phyloP scores from a whole-genome alignment of 345 rosid species.

The Hypericum androsaemum region DNA sequence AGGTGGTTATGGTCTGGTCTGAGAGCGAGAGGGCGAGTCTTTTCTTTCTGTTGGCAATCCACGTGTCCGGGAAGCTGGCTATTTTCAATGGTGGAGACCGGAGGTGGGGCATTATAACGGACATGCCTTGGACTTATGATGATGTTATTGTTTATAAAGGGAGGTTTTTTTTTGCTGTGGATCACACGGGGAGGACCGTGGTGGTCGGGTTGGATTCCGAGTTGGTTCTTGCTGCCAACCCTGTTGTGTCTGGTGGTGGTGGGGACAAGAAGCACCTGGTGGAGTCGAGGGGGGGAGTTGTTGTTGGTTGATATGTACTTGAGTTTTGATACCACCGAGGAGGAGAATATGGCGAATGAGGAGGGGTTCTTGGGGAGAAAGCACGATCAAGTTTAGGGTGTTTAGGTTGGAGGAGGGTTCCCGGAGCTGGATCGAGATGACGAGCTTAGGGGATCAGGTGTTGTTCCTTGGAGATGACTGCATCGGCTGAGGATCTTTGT shows the following conservation, averaged over 20 bases:
- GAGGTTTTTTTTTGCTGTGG: slow-evolving; percentile 57
- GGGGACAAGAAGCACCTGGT: slow-evolving; percentile 89
- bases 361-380: slow-evolving; percentile 45
- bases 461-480: slow-evolving; percentile 90
- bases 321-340: slow-evolving; percentile 46
- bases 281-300: slow-evolving; percentile 57
- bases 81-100: slow-evolving; percentile 48
- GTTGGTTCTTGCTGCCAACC: slow-evolving; percentile 25
- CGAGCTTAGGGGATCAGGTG: slow-evolving; percentile 40
- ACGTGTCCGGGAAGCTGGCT: slow-evolving; percentile 81
- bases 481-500: slow-evolving; percentile 37
- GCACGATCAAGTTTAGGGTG: slow-evolving; percentile 65
- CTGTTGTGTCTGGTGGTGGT: slow-evolving; percentile 69
- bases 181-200: slow-evolving; percentile 58
- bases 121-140: slow-evolving; percentile 79
- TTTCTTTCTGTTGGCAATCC: slow-evolving; percentile 65
- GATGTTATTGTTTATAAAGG: slow-evolving; percentile 59
- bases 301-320: slow-evolving; percentile 77
- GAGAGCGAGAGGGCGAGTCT: slow-evolving; percentile 6
- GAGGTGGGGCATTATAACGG: slow-evolving; percentile 55
- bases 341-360: slow-evolving; percentile 17
- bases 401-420: slow-evolving; percentile 37
- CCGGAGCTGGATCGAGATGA: slow-evolving; percentile 48
- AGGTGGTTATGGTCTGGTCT: slow-evolving; percentile 43
- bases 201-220: slow-evolving; percentile 33